A percentile compares a stretch with the other conserved stretches of the same genome.
phyloP scores from a whole-genome alignment of 2,329 filamentous ascomycete species.

The Alternaria viburni region DNA sequence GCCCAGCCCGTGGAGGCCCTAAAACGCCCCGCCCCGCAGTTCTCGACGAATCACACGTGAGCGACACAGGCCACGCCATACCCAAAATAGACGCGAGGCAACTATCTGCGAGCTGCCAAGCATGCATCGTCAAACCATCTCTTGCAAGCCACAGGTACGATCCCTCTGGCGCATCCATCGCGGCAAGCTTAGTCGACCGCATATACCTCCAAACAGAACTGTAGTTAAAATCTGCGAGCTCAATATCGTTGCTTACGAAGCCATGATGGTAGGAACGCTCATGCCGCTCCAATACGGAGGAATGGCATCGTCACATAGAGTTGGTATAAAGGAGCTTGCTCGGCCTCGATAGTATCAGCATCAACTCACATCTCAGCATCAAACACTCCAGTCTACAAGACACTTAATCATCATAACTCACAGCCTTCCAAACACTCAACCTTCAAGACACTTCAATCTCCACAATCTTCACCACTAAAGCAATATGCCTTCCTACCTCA shows the following conservation, averaged over 20 bases:
- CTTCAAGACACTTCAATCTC: background rate
- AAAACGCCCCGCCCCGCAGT: background rate
- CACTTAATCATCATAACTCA: background rate
- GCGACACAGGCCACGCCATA: background rate
- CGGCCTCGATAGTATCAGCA: background rate
- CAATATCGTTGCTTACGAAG: background rate
- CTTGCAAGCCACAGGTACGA: background rate
- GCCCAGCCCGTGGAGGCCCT: background rate
- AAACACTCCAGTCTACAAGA: background rate
- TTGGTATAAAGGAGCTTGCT: background rate
- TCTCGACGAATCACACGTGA: background rate
- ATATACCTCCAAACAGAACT: background rate
- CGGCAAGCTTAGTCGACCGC: background rate
- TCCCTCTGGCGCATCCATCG: background rate
- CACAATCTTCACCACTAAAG: background rate
- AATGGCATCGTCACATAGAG: background rate
- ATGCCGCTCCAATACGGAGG: background rate
- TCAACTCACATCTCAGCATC: background rate
- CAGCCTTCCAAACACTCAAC: background rate
- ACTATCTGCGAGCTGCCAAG: conserved; percentile 7
- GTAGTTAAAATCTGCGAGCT: background rate
- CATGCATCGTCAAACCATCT: background rate
- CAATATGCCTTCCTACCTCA: conserved; percentile 40
- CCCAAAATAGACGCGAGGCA: conserved; percentile 5
- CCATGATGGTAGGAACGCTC: background rate